Evolutionary conservation across 75 land plant genomes (phyloP), one percentile per base, ranked within the genome.

Genomic region (Sequoia sempervirens): DNA sequence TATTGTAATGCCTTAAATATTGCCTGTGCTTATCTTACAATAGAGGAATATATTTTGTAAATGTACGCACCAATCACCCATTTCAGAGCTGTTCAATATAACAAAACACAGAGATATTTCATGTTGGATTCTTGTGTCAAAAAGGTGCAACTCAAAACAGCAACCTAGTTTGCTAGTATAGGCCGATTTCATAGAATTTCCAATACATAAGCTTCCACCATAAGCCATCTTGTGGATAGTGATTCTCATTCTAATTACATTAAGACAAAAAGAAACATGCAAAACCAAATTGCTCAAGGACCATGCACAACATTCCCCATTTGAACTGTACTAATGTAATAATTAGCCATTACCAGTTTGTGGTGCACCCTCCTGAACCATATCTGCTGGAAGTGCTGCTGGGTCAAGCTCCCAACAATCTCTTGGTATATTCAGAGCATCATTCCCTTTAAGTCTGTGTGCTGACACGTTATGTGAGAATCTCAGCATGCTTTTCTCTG

Each of bases 391-490:
- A 37, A 90, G 91, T 5, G 95, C 89, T 13, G 96, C 96, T 7
- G 96, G 92, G 79, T 94, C 96, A 70, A 94, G 87, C 66, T 93
- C 94, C 75, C 87, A 61, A 68, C 92, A 92, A 82, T 91, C 95
- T 75, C 85, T 87, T 6, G 93, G 93, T 75, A 89, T 89, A 40
- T 83, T 85, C 6, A 82, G 76, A 20, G 85, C 87, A 84, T 92
- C 91, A 80, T 85, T 83, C 41, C 93, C 97, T 38, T 90, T 88
- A 14, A 95, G 90, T 87, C 88, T 86, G 79, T 75, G 81, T n/a
- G 92, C 88, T 30, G 93, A 91, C 0, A 95, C 92, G 79, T 83
- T 89, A 83, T 95, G 97, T 37, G 97, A 95, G 80, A 95, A 93
- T 30, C 89, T 83, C 72, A 87, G 87, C 74, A 95, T 75, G 37